Evolutionary conservation across 371 early-diverging fungal genomes (phyloP).

Genomic region (Funneliformis caledonium): DNA sequence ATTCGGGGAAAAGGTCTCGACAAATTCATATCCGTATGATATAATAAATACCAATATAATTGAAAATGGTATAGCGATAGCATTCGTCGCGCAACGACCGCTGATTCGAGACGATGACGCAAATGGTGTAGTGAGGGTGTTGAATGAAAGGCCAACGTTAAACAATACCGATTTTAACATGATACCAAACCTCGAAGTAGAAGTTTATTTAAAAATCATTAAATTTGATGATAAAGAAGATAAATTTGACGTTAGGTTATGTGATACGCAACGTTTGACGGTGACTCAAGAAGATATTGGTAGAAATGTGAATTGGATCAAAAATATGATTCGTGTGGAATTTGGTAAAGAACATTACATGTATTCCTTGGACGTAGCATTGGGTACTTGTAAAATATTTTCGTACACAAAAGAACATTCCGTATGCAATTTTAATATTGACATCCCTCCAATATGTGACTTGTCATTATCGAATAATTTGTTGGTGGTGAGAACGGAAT

Average conservation of each 20-base stretch:
- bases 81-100: neutral
- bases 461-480: neutral
- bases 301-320: neutral
- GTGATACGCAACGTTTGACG: neutral
- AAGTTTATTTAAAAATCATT: neutral
- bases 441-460: neutral
- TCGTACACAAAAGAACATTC: neutral
- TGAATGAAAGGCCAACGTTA: neutral
- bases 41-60: neutral
- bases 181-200: neutral
- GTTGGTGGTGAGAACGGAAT: neutral
- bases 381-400: constrained; percentile 11
- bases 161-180: neutral
- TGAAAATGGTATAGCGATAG: neutral
- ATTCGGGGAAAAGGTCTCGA: neutral
- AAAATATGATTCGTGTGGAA: neutral
- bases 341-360: neutral
- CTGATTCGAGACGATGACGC: neutral
- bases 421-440: neutral
- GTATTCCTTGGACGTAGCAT: neutral
- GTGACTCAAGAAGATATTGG: neutral
- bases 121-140: neutral
- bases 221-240: neutral
- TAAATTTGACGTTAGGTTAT: neutral
- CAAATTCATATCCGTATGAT: constrained; percentile 1